Evolutionary conservation across 768 basidiomycete species (phyloP).

Genomic region (Termitomyces sp.): DNA sequence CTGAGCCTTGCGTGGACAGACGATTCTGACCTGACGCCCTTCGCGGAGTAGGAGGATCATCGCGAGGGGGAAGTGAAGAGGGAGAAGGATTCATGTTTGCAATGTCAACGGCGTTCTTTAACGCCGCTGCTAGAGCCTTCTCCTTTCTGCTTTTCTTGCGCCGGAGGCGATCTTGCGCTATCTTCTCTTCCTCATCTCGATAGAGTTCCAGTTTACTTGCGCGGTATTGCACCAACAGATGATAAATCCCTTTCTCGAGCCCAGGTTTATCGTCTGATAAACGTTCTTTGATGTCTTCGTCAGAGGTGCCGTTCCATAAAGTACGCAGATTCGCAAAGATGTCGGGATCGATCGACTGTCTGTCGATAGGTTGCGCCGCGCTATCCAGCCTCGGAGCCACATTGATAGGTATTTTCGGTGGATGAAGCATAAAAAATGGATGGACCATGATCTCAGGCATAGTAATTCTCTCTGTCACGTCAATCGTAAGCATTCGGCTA

Average conservation of each 20-base stretch:
- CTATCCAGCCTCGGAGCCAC: slow-evolving; percentile 60
- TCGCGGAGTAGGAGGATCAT: slow-evolving; percentile 61
- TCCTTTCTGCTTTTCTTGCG: slow-evolving; percentile 34
- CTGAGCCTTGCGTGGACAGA: slow-evolving; percentile 20
- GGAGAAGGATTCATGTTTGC: slow-evolving; percentile 24
- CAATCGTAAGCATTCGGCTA: slow-evolving; percentile 74
- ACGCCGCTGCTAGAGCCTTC: slow-evolving; percentile 22
- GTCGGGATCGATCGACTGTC: slow-evolving; percentile 75
- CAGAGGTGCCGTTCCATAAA: slow-evolving; percentile 83
- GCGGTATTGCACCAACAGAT: slow-evolving; percentile 83
- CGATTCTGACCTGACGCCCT: slow-evolving; percentile 40
- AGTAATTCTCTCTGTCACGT: slow-evolving; percentile 74
- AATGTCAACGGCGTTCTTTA: slow-evolving; percentile 24
- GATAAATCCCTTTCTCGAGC: slow-evolving; percentile 97
- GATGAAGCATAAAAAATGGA: slow-evolving; percentile 68
- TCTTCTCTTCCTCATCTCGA: slow-evolving; percentile 63
- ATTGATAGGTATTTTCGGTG: slow-evolving; percentile 40
- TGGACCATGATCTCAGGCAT: slow-evolving; percentile 79
- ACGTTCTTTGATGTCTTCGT: slow-evolving; percentile 69
- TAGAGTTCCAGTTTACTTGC: slow-evolving; percentile 70
- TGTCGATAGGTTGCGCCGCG: slow-evolving; percentile 68
- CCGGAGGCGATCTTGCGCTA: slow-evolving; percentile 34
- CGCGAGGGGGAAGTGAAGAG: slow-evolving; percentile 49
- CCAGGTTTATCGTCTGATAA: slow-evolving; percentile 68
- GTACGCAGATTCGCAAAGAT: slow-evolving; percentile 89